Evolutionary conservation across 2,329 filamentous ascomycete species (phyloP).

Genomic region (Epichloe gansuensis): DNA sequence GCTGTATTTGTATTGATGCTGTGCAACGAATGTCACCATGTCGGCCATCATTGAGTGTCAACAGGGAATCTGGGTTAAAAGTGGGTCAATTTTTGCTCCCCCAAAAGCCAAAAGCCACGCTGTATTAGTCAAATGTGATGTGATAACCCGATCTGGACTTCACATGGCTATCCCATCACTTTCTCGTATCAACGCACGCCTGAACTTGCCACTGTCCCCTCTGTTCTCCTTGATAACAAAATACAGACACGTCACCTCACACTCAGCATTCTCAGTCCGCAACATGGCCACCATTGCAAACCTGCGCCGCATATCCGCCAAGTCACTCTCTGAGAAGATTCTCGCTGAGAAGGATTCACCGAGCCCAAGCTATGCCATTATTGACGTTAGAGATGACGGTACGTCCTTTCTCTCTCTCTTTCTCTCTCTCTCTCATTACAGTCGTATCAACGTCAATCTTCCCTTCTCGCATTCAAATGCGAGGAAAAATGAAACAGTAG

Average conservation of each 20-base stretch:
- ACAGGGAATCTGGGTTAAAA: background rate
- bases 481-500: too few relatives aligned
- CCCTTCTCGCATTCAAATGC: too few relatives aligned
- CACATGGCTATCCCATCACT: background rate
- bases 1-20: too few relatives aligned
- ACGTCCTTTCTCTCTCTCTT: conserved; percentile 12
- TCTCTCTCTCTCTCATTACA: background rate
- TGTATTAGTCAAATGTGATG: background rate
- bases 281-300: conserved; percentile 43
- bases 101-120: background rate
- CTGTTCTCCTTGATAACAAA: background rate
- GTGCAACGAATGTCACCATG: too few relatives aligned
- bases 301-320: conserved; percentile 54
- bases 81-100: background rate
- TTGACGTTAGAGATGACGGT: conserved; percentile 85
- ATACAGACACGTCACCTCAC: background rate
- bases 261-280: background rate
- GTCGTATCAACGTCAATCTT: too few relatives aligned
- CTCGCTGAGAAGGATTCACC: conserved; percentile 32
- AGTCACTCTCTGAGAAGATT: conserved; percentile 54
- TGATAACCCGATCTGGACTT: background rate
- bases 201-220: background rate
- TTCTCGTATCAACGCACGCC: background rate
- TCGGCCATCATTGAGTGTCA: too few relatives aligned
- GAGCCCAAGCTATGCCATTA: conserved; percentile 49